Percentiles rank a stretch among this genome's conserved stretches.
Conservation (phyloP, 495 filamentous ascomycete genomes). For the Xylaria venustula region DNA sequence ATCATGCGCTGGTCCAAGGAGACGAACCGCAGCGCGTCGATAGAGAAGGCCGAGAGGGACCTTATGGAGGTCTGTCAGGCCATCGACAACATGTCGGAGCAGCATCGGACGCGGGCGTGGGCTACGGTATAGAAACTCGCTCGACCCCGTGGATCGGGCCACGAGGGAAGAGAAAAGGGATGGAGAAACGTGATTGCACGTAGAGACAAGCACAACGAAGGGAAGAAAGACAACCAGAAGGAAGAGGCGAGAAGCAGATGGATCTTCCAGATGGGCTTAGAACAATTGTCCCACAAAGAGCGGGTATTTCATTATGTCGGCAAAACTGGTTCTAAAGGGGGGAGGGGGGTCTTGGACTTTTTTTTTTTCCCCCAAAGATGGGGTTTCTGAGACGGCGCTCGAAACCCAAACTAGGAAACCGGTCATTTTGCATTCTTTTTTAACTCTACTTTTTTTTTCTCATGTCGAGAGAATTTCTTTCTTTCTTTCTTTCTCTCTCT, state of each 20-base stretch:
- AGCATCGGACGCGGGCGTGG: constrained; percentile 45
- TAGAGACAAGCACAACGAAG: too few species aligned
- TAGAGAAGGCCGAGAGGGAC: constrained; percentile 69
- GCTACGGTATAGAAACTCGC: constrained; percentile 25
- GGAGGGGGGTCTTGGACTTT: not conserved
- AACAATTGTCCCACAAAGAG: constrained; percentile 11
- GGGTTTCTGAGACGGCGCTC: constrained; percentile 10
- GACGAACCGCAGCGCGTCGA: constrained; percentile 73
- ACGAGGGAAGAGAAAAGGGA: not conserved
- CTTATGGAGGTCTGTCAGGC: constrained; percentile 62
- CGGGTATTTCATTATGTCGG: constrained; percentile 12
- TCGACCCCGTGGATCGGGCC: constrained; percentile 12
- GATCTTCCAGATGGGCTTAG: constrained; percentile 10
- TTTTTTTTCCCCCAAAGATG: too few species aligned
- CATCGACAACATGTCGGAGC: constrained; percentile 54
- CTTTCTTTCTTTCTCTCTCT: not conserved
- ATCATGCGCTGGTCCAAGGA: constrained; percentile 77
- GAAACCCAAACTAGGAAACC: constrained; percentile 2
- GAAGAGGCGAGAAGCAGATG: not conserved
- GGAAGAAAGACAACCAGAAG: too few species aligned
- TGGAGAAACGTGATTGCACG: not conserved
- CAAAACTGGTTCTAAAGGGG: constrained; percentile 6
- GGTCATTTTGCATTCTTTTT: constrained; percentile 7
- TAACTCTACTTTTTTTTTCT: not conserved
- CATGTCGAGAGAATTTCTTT: not conserved